Evolutionary conservation across 768 basidiomycete species (phyloP), one percentile per base, ranked within the genome.

Genomic region (Pulveroboletus sp.): DNA sequence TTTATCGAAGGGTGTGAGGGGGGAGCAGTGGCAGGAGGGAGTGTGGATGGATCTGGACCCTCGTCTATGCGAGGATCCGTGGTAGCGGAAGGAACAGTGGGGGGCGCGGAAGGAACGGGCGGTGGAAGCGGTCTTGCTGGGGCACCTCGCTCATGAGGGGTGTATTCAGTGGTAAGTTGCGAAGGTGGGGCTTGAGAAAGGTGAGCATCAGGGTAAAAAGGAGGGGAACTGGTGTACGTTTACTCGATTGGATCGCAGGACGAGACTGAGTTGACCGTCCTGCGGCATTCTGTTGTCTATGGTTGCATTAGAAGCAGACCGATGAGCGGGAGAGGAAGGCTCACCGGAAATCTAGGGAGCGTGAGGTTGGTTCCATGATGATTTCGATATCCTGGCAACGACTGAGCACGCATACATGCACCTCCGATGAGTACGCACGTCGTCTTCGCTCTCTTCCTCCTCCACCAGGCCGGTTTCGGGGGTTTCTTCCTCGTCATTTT

Each of bases 1-100:
- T 93, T 86, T 55, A 94, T 83, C 23, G 71, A 63, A 5, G 93
- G 92, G 58, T 92, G 86, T 23, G 90, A 89, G 1, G 85, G 81
- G 1, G 90, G 87, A 4, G 89, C 89, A 17, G 68, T 70, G 5
- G 80, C 83, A 14, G 79, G 72, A 13, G 88, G 86, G 14, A 92
- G 78, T 4, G 73, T 78, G 3, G 76, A 77, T 3, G 81, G 74
- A 65, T 90, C 86, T 4, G 80, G 71, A 2, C 82, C 82, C 30
- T 80, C 79, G 27, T 81, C 77, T 27, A 45, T 20, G 12, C 45
- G 48, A 19, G 45, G 38, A 36, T 62, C 61, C 39, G 59, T 49
- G 27, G 50, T 27, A 23, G 58, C 53, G 36, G 51, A 36, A 43
- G 67, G 58, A 40, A 56, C 47, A 43, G 57, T 19, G 39, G 55